Conservation (phyloP, 2,329 filamentous ascomycete genomes). For the Nemania sp. region DNA sequence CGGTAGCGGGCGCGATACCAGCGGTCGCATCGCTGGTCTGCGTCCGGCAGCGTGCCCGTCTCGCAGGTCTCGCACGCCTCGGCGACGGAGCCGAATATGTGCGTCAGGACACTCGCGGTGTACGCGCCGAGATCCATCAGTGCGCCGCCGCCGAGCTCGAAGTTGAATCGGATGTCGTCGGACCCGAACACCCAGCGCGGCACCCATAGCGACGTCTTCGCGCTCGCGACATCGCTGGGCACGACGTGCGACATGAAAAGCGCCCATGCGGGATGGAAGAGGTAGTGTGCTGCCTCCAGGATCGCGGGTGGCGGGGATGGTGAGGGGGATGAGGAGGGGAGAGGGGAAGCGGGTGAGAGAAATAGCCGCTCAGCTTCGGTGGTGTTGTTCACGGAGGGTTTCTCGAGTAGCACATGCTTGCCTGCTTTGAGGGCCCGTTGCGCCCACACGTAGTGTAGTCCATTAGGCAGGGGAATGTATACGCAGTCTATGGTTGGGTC, state of each 20-base stretch:
- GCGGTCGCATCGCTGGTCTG: constrained; percentile 36
- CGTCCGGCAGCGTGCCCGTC: constrained; percentile 22
- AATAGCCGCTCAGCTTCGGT: constrained; percentile 52
- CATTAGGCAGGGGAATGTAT: constrained; percentile 55
- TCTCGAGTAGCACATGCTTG: constrained; percentile 62
- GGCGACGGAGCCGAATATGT: constrained; percentile 42
- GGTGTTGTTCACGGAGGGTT: constrained; percentile 53
- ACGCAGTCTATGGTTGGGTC: constrained; percentile 52
- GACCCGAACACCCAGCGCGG: constrained; percentile 40
- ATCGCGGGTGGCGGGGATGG: constrained; percentile 48
- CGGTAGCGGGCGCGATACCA: constrained; percentile 40
- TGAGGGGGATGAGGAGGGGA: constrained; percentile 34
- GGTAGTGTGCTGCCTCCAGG: constrained; percentile 58
- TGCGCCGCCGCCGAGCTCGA: constrained; percentile 48
- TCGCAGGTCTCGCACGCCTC: constrained; percentile 40
- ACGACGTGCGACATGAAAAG: constrained; percentile 48
- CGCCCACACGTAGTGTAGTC: constrained; percentile 53
- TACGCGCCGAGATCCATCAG: constrained; percentile 47
- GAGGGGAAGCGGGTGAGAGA: constrained; percentile 42
- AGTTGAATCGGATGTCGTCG: constrained; percentile 51
- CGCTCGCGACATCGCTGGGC: constrained; percentile 44
- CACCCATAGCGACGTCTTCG: constrained; percentile 37
- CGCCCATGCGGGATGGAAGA: constrained; percentile 55
- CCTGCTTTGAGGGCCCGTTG: constrained; percentile 51
- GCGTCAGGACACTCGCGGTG: constrained; percentile 37